Evolutionary conservation across 805 yeast species (phyloP), one percentile per base, ranked within the genome.

Genomic region (Yarrowia sp.): DNA sequence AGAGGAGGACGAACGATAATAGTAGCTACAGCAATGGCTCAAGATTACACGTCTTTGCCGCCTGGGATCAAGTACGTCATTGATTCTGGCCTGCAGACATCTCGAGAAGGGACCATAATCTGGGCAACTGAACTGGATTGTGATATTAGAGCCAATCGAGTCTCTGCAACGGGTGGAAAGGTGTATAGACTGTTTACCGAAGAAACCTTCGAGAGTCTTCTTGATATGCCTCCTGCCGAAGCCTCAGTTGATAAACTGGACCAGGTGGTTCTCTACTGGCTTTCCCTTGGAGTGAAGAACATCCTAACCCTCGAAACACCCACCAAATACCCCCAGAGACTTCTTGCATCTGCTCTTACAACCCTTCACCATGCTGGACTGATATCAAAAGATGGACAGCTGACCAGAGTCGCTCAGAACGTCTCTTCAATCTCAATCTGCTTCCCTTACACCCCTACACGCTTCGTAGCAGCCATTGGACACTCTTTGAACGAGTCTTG

Each of bases 121-220:
- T 61, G 55, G 55, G 43, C 66, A 2, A 46, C 53, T 7, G 46
- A 46, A 38, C 38, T 20, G 36, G 55, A 61, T 33, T 36, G 55
- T 19, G 55, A 61, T 55, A 46, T 61, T n/a, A 10, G 55, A 38
- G 43, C 66, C 9, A 36, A 46, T 2, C n/a, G 55, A 6, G 44
- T 61, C 9, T 46, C 66, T n/a, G 9, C 55, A 1, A 14, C 46
- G 3, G 66, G 50, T 1, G 55, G 36, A 20, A 61, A 61, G 46
- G 55, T 46, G 9, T 61, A 61, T 38, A 36, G 66, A n/a, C 24
- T 61, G 6, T 61, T 61, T n/a, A 61, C 55, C 2, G 30, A 46
- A 13, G 44, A 61, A 5, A 58, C 50, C 14, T 58, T 42, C 5
- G 40, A 17, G 9, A 17, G 40, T 7, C 50, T 58, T 10, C 33